A percentile compares a stretch with the other conserved stretches of the same genome.
Conservation (phyloP, 2,329 filamentous ascomycete genomes). For the Scortechinia acanthostroma region DNA sequence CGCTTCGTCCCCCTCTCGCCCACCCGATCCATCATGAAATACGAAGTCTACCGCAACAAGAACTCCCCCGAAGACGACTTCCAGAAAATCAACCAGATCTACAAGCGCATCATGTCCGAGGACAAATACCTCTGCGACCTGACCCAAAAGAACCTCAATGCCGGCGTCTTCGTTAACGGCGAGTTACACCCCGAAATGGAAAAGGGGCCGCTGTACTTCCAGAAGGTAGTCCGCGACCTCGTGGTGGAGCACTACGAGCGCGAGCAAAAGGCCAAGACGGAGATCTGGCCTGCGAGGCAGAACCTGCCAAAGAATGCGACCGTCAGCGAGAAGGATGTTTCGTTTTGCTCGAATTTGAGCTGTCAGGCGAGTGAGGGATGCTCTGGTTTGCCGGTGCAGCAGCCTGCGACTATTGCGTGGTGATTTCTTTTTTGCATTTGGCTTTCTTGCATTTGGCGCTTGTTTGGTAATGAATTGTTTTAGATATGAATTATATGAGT, state of each 20-base stretch:
- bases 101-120: slow-evolving; percentile 39
- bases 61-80: slow-evolving; percentile 35
- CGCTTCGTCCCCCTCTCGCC: slow-evolving; percentile 35
- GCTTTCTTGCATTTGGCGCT: no score
- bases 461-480: no score
- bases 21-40: slow-evolving; percentile 33
- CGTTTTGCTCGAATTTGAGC: not conserved
- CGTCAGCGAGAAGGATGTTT: not conserved
- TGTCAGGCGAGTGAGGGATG: no score
- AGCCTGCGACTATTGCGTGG: no score
- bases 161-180: slow-evolving; percentile 38
- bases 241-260: slow-evolving; percentile 25
- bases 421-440: no score
- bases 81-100: slow-evolving; percentile 33
- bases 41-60: slow-evolving; percentile 40
- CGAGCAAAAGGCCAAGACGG: slow-evolving; percentile 22
- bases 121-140: slow-evolving; percentile 40
- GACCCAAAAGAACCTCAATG: slow-evolving; percentile 38
- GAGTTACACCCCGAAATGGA: slow-evolving; percentile 39
- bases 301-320: not conserved
- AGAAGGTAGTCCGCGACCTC: slow-evolving; percentile 25
- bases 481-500: no score
- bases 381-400: no score
- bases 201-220: slow-evolving; percentile 34
- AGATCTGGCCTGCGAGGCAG: slow-evolving; percentile 30